Percentiles rank a stretch among this genome's conserved stretches.
Conservation (phyloP, 75 land plant genomes). For the Selaginella tamariscina region DNA sequence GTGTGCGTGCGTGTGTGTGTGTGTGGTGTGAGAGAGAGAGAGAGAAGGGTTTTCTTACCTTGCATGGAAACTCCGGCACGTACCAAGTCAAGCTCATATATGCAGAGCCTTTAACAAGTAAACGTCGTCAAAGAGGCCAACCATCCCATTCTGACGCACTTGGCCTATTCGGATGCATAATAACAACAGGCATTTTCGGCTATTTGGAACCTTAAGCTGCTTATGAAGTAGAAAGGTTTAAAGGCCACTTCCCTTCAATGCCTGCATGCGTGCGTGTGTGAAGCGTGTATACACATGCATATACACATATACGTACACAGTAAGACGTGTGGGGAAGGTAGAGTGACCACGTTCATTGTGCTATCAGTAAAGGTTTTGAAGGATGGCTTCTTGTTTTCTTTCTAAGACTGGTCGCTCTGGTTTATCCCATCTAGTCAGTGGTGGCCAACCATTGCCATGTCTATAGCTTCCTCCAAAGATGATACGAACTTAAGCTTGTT, state of each 20-base stretch:
- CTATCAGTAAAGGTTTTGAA: constrained; percentile 19
- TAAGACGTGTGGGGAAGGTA: constrained; percentile 26
- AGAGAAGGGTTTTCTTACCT: no score
- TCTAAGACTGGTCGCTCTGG: constrained; percentile 32
- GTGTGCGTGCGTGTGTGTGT: no score
- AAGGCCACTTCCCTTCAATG: constrained; percentile 37
- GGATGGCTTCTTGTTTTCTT: constrained; percentile 17
- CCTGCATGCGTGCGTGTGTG: no score
- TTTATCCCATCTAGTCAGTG: constrained; percentile 18
- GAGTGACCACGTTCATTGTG: constrained; percentile 21
- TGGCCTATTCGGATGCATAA: constrained; percentile 30
- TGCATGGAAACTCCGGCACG: constrained; percentile 37
- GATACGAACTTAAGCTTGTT: not conserved
- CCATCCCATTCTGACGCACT: constrained; percentile 32
- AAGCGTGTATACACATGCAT: no score
- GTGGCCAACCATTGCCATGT: constrained; percentile 36
- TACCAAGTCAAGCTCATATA: constrained; percentile 39
- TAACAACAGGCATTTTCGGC: constrained; percentile 22
- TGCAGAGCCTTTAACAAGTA: constrained; percentile 34
- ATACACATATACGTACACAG: no score
- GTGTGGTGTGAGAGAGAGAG: no score
- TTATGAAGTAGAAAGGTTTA: constrained; percentile 34
- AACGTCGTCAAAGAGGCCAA: constrained; percentile 36
- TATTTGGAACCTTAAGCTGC: constrained; percentile 22
- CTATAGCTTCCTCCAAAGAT: constrained; percentile 32